Percentiles rank a stretch among this genome's conserved stretches.
Evolutionary conservation across 495 filamentous ascomycete species (phyloP).

Genomic region (Hypomontagnella submonticulosa): DNA sequence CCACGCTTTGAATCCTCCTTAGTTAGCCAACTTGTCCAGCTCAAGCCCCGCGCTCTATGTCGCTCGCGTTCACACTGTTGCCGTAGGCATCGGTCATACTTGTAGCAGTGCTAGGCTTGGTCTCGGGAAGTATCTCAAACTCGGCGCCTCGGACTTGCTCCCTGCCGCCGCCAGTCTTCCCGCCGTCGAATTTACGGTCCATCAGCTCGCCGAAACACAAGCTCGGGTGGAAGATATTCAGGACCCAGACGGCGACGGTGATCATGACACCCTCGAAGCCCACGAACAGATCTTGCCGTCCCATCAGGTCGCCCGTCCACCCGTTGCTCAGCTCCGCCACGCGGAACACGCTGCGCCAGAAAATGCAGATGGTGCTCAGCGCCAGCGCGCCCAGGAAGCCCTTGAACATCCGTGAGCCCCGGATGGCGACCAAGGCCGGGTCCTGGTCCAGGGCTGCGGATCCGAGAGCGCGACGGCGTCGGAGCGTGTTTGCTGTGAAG

Average conservation of each 20-base stretch:
- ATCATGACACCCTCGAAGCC: constrained; percentile 80
- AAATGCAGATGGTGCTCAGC: constrained; percentile 66
- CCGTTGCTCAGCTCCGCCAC: constrained; percentile 73
- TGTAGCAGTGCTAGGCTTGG: constrained; percentile 27
- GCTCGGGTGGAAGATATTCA: constrained; percentile 72
- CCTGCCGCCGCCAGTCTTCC: background rate
- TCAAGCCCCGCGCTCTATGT: constrained; percentile 26
- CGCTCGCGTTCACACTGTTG: constrained; percentile 7
- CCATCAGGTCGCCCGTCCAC: constrained; percentile 67
- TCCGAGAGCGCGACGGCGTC: constrained; percentile 39
- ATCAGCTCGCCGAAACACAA: constrained; percentile 55
- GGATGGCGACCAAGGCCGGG: constrained; percentile 31
- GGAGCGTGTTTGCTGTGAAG: constrained; percentile 53
- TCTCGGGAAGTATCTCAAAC: constrained; percentile 22
- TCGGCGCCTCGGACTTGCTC: background rate
- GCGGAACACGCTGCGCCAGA: constrained; percentile 70
- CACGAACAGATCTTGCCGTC: constrained; percentile 71
- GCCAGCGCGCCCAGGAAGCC: constrained; percentile 55
- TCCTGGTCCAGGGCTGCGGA: constrained; percentile 43
- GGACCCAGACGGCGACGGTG: constrained; percentile 62
- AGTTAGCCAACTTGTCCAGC: background rate
- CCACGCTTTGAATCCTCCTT: background rate
- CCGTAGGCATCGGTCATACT: constrained; percentile 8
- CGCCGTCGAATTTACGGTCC: constrained; percentile 17
- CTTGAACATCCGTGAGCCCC: constrained; percentile 49